Percentiles rank a stretch among this genome's conserved stretches.
Evolutionary conservation across 2,329 filamentous ascomycete species (phyloP).

Genomic region (Colletotrichum tanaceti): DNA sequence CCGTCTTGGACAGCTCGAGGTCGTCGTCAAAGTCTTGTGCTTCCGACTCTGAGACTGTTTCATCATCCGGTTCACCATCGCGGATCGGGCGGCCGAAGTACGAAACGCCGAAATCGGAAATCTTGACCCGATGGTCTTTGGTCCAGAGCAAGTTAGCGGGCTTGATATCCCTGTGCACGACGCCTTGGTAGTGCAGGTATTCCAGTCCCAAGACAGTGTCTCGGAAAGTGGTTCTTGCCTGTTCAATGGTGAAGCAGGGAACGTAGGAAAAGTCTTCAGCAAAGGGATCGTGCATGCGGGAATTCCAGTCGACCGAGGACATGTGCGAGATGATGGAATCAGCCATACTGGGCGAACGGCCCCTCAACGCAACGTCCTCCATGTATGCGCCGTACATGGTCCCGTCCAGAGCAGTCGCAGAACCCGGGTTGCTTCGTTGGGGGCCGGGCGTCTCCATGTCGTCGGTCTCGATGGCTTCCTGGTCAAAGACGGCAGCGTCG

Average conservation of each 20-base stretch:
- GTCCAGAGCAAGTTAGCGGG: conserved; percentile 93
- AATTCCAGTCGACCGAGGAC: conserved; percentile 72
- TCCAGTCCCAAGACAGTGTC: conserved; percentile 94
- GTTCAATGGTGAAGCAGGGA: conserved; percentile 87
- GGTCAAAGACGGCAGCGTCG: conserved; percentile 27
- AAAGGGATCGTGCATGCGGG: conserved; percentile 71
- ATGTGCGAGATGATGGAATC: conserved; percentile 80
- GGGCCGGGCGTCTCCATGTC: conserved; percentile 66
- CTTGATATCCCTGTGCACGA: conserved; percentile 87
- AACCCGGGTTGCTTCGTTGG: conserved; percentile 60
- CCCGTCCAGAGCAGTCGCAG: conserved; percentile 74
- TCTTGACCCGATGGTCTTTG: conserved; percentile 87
- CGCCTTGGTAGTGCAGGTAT: conserved; percentile 89
- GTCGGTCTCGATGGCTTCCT: conserved; percentile 51
- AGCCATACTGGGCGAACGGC: conserved; percentile 82
- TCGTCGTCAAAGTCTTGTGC: conserved; percentile 91
- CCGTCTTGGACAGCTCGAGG: conserved; percentile 96
- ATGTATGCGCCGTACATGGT: conserved; percentile 80
- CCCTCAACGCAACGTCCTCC: conserved; percentile 67
- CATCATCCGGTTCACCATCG: conserved; percentile 82
- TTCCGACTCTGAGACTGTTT: conserved; percentile 81
- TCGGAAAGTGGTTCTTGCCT: conserved; percentile 86
- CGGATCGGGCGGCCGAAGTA: conserved; percentile 91
- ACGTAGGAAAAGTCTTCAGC: conserved; percentile 94
- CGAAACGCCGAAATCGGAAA: conserved; percentile 98